phyloP scores from a whole-genome alignment of 495 filamentous ascomycete genomes.

The Bombardia bombarda region DNA sequence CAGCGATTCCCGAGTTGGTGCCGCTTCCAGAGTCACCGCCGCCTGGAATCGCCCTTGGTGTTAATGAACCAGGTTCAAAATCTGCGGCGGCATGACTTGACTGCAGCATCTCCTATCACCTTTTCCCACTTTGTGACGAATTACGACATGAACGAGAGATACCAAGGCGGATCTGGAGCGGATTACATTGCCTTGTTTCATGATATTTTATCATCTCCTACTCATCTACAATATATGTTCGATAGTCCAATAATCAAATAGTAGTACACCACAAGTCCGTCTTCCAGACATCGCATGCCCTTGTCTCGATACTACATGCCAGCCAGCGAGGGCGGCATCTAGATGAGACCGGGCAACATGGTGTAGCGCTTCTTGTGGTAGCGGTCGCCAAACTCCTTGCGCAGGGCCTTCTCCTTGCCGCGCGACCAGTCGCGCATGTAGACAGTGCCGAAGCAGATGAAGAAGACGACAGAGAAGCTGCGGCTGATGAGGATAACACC shows the following conservation, averaged over 20 bases:
- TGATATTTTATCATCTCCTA: no score
- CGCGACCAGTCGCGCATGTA: constrained; percentile 83
- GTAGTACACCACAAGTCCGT: no score
- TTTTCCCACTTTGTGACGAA: no score
- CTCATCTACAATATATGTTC: no score
- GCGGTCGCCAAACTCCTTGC: constrained; percentile 79
- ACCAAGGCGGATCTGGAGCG: no score
- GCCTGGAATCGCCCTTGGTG: background rate
- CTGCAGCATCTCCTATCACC: no score
- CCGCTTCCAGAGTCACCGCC: constrained; percentile 5
- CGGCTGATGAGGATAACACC: constrained; percentile 68
- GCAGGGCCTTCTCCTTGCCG: constrained; percentile 87
- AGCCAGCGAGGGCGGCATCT: background rate
- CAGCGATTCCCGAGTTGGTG: constrained; percentile 9
- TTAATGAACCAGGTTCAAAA: background rate
- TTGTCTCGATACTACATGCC: no score
- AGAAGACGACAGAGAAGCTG: constrained; percentile 67
- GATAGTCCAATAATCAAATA: no score
- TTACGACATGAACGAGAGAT: no score
- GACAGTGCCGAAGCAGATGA: constrained; percentile 54
- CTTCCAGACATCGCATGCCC: no score
- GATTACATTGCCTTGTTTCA: no score
- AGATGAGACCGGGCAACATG: constrained; percentile 64
- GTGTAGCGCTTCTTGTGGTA: constrained; percentile 82
- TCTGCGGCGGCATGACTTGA: background rate